Percentiles rank a stretch among this genome's conserved stretches.
phyloP scores from a whole-genome alignment of 2,329 filamentous ascomycete species.

The Colletotrichum euphorbiae region DNA sequence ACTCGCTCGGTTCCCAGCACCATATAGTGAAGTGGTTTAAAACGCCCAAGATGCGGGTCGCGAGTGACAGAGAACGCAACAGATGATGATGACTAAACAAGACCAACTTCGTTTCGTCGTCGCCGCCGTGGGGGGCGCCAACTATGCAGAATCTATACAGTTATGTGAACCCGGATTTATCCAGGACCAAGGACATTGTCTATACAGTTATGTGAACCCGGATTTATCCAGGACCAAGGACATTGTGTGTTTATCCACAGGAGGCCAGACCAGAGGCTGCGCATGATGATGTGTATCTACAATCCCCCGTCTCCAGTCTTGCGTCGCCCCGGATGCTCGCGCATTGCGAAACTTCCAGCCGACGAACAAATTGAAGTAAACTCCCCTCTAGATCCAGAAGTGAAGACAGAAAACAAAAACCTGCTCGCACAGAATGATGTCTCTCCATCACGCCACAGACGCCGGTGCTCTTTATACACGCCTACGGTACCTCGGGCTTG shows the following conservation, averaged over 20 bases:
- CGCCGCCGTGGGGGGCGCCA: not conserved
- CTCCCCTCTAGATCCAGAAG: not conserved
- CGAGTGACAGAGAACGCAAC: conserved; percentile 26
- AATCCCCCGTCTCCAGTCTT: conserved; percentile 4
- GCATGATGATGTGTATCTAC: conserved; percentile 18
- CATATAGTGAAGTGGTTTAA: not conserved
- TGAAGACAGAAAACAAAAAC: conserved; percentile 18
- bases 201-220: not conserved
- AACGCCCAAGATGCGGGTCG: conserved; percentile 17
- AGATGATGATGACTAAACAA: not conserved
- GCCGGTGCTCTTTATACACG: conserved; percentile 39
- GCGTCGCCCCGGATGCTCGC: conserved; percentile 14
- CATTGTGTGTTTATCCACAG: conserved; percentile 18
- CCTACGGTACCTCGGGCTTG: conserved; percentile 9
- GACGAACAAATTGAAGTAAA: not conserved
- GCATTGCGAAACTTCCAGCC: conserved; percentile 33
- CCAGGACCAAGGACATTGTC: conserved; percentile 13
- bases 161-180: not conserved
- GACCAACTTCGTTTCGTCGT: conserved; percentile 5
- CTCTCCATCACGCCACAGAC: conserved; percentile 37
- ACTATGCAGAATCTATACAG: conserved; percentile 7
- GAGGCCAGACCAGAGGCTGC: not conserved
- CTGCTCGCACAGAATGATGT: conserved; percentile 27
- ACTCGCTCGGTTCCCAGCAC: conserved; percentile 18
- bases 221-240: conserved; percentile 2